Conservation (phyloP, 148 eudicot species). For the Camellia sinensis region DNA sequence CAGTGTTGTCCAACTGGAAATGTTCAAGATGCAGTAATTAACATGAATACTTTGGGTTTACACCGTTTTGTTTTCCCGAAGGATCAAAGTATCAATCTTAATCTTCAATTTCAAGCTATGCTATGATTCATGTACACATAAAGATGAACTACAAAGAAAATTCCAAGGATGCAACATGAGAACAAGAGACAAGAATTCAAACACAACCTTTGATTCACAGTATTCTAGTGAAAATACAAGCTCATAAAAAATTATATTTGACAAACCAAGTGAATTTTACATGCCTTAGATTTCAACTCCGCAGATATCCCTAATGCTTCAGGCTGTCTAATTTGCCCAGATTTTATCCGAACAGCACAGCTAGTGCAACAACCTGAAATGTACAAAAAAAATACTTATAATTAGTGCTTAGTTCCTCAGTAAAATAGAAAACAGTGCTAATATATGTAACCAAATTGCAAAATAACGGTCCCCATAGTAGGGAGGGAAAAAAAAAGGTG, state of each 20-base stretch:
- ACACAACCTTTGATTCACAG: neutral
- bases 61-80: no score
- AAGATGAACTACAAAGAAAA: conserved; percentile 2
- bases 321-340: conserved; percentile 85
- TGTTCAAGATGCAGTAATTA: neutral
- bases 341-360: conserved; percentile 90
- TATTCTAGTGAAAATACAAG: neutral
- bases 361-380: conserved; percentile 94
- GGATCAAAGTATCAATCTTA: no score
- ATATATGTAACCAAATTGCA: neutral
- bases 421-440: neutral
- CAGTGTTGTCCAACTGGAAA: neutral
- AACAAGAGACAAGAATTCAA: neutral
- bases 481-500: neutral
- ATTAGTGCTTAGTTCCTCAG: conserved; percentile 2
- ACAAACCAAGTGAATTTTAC: neutral
- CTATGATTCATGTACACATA: neutral
- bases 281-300: conserved; percentile 76
- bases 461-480: neutral
- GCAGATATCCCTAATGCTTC: conserved; percentile 95
- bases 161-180: neutral
- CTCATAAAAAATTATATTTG: neutral
- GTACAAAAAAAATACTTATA: neutral
- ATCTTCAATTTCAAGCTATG: neutral
- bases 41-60: no score